A percentile compares a stretch with the other conserved stretches of the same genome.
phyloP scores from a whole-genome alignment of 768 basidiomycete species.

The Mycena pura region DNA sequence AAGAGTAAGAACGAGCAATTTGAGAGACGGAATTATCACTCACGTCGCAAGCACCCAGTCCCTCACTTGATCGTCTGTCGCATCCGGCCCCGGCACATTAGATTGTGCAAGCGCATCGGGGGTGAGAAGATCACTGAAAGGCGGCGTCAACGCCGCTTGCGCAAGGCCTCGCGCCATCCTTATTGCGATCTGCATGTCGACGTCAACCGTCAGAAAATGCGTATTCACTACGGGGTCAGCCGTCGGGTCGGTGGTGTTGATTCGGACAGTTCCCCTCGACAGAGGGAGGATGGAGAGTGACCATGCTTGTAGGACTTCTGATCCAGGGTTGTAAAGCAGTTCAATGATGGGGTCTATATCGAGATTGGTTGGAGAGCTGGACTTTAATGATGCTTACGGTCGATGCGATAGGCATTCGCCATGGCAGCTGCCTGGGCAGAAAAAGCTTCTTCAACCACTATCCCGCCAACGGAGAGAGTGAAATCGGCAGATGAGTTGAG shows the following conservation, averaged over 20 bases:
- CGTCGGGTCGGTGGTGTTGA: conserved; percentile 20
- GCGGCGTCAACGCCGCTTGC: conserved; percentile 16
- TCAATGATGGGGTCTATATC: conserved; percentile 22
- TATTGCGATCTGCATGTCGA: conserved; percentile 14
- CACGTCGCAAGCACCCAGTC: conserved; percentile 19
- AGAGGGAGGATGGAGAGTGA: conserved; percentile 21
- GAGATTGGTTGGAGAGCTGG: not conserved
- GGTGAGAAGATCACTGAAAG: conserved; percentile 20
- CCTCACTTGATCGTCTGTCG: conserved; percentile 19
- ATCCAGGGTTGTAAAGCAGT: conserved; percentile 11
- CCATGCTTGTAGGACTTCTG: not conserved
- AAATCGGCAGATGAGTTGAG: conserved; percentile 11
- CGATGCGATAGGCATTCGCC: conserved; percentile 21
- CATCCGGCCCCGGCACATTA: conserved; percentile 12
- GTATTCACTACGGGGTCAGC: conserved; percentile 11
- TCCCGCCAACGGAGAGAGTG: conserved; percentile 20
- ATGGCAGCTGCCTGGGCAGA: conserved; percentile 7
- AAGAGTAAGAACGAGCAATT: not conserved
- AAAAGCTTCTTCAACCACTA: conserved; percentile 15
- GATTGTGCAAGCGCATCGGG: conserved; percentile 1
- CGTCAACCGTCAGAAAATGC: conserved; percentile 17
- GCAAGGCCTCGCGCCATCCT: conserved; percentile 18
- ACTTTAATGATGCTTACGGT: conserved; percentile 13
- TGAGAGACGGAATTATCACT: not conserved
- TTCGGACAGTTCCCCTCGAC: conserved; percentile 19